Base-by-base conservation (phyloP, 805 yeast species). In the Lipomyces japonicus region DNA sequence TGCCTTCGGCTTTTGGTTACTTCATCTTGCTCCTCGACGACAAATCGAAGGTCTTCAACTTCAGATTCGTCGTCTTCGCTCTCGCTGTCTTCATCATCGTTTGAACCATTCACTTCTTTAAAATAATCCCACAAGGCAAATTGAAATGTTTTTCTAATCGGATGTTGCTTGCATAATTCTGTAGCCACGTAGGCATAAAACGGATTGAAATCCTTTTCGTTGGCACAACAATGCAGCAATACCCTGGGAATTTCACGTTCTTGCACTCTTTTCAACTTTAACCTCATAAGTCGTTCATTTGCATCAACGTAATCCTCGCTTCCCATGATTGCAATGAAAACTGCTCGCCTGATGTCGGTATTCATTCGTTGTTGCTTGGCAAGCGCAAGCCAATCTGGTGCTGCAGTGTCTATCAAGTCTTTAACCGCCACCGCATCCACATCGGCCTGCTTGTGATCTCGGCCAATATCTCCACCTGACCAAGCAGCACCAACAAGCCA, bases 401-500 rank as follows among this genome's bases (percentile, higher is more conserved):
- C 88, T 0, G 84, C 79, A 35, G 73, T 71, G 55, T 82, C 95
- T 12, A 84, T 69, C 7, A 83, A 69, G 49, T 81, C 89, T 55
- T 77, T 79, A 50, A 80, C 74, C 1, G 76, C 74, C 3, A 67
- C 68, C 2, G 71, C 63, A 44, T 76, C 75, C 2, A 70, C 71
- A 38, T 72, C 73, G 2, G 64, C 63, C n/a, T 22, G 40, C 4
- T 39, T 31, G n/a, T n/a, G n/a, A 14, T 52, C 61, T 18, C 61
- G 42, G 14, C 56, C 53, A 32, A 57, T 61, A 28, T 37, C 46
- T 10, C 32, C 34, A 2, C 96, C 96, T 62, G 81, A 86, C 96
- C 97, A 93, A 0, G 98, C 96, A 1, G 97, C 86, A 43, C 99
- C 99, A 26, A 93, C 91, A 28, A 93, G 73, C 99, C 99, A 93